Evolutionary conservation across 148 eudicot species (phyloP).

Genomic region (Linanthus parryae): DNA sequence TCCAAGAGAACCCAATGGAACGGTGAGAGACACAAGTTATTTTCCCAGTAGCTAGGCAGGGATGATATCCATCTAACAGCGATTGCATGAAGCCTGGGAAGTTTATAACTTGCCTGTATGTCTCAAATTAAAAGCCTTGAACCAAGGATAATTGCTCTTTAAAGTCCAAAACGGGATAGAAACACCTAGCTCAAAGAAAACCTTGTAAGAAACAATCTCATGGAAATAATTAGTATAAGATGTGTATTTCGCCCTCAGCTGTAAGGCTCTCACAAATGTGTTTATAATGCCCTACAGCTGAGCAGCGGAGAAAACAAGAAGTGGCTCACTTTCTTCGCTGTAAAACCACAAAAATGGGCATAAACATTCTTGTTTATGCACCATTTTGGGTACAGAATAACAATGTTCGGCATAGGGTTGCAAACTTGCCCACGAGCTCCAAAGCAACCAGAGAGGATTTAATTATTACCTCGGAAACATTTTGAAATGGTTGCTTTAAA

Average conservation of each 20-base stretch:
- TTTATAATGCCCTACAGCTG: constrained; percentile 21
- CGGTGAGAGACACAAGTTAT: too few relatives aligned
- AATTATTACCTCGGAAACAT: constrained; percentile 11
- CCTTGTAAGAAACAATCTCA: constrained; percentile 11
- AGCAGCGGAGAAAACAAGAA: constrained; percentile 13
- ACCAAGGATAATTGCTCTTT: constrained; percentile 16
- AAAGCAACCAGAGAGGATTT: constrained; percentile 23
- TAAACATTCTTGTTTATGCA: background rate
- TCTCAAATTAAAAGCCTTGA: constrained; percentile 1
- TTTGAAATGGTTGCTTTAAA: constrained; percentile 32
- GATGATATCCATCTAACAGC: constrained; percentile 1
- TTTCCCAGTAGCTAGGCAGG: too few relatives aligned
- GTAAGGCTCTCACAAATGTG: constrained; percentile 15
- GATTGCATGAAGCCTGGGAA: background rate
- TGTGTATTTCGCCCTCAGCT: too few relatives aligned
- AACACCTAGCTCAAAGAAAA: constrained; percentile 15
- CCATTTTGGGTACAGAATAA: constrained; percentile 2
- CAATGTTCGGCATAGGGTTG: constrained; percentile 2
- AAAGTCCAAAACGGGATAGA: constrained; percentile 16
- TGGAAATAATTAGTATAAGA: too few relatives aligned
- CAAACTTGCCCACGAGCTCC: constrained; percentile 25
- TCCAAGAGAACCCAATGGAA: too few relatives aligned
- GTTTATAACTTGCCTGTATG: background rate
- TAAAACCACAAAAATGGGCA: constrained; percentile 10
- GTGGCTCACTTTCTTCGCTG: constrained; percentile 1